Conservation (phyloP, 108 stramenopile species). For the Nitzschia inconspicua region DNA sequence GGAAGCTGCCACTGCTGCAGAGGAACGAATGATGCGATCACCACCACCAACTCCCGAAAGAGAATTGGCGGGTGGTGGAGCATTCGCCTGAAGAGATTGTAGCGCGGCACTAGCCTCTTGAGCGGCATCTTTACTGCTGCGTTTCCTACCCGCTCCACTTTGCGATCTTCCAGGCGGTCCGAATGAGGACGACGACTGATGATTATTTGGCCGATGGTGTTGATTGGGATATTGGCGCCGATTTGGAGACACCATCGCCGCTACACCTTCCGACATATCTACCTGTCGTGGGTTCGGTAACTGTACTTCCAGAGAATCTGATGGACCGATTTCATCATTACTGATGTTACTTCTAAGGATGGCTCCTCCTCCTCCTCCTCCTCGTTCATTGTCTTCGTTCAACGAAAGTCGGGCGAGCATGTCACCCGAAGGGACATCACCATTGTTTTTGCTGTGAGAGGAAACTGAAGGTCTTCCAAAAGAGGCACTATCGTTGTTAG, state of each 20-base stretch:
- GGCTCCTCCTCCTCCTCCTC: neutral
- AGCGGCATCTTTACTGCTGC: conserved; percentile 9
- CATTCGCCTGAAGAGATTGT: conserved; percentile 17
- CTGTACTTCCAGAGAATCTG: conserved; percentile 29
- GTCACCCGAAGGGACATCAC: conserved; percentile 26
- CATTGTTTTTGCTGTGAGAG: conserved; percentile 10
- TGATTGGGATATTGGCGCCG: no score
- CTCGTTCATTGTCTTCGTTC: conserved; percentile 3
- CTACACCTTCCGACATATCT: neutral
- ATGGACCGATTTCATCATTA: conserved; percentile 17
- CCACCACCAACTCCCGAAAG: neutral
- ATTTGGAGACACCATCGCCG: neutral
- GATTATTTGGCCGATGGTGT: no score
- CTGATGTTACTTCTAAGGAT: neutral
- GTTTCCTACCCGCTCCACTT: neutral
- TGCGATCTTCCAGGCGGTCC: neutral
- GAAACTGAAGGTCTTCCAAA: no score
- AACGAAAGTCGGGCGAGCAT: conserved; percentile 26
- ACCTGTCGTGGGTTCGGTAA: conserved; percentile 6
- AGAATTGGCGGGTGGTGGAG: neutral
- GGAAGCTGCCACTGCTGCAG: neutral
- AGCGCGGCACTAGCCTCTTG: conserved; percentile 36
- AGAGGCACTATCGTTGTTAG: no score
- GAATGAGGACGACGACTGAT: neutral
- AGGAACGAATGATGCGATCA: neutral